Base-by-base conservation (phyloP, 352 stramenopile species). In the Pythium sp. region DNA sequence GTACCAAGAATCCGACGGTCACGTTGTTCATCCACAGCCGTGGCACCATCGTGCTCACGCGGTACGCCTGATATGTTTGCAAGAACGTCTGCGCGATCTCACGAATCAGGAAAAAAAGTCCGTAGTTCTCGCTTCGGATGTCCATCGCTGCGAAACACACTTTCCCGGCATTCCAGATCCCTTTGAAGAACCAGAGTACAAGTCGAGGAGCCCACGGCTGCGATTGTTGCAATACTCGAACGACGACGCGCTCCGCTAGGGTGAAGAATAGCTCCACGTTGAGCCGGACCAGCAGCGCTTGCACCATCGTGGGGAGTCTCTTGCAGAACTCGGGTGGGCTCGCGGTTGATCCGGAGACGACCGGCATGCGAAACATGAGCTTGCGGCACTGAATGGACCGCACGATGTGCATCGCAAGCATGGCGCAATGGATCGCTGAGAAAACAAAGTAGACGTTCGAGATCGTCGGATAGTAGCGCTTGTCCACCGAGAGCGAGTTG, bases 11-110 rank as follows among this genome's bases (percentile, higher is more conserved):
- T 5, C 47, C 18, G 2, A 78, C 74, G 51, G 76, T 79, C 14
- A 80, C 73, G 12, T 76, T 69, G n/a, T 84, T 77, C 11, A 84
- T 59, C 65, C 72, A 79, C 12, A 73, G 22, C n/a, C 67, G 68
- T 22, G 72, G 70, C 0, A 78, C 43, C 15, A 72, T 68, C 22
- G 30, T 54, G 56, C 74, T 81, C 65, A 84, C 72, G 0, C 70
- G 68, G 11, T 75, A 72, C 14, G 72, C 64, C 58, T 84, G 70
- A 41, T 51, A 54, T 2, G 70, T 72, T 34, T 80, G 72, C 26
- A 79, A 18, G 5, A 72, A 30, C 3, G 72, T 77, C 47, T 77
- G 72, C 0, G 77, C 30, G 2, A 72, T 65, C 64, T 81, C 74
- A 3, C 75, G 74, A 24, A 55, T 28, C 15, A 84, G 34, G n/a